Evolutionary conservation across 257 asterid genomes (phyloP).

Genomic region (Capsicum chinense): DNA sequence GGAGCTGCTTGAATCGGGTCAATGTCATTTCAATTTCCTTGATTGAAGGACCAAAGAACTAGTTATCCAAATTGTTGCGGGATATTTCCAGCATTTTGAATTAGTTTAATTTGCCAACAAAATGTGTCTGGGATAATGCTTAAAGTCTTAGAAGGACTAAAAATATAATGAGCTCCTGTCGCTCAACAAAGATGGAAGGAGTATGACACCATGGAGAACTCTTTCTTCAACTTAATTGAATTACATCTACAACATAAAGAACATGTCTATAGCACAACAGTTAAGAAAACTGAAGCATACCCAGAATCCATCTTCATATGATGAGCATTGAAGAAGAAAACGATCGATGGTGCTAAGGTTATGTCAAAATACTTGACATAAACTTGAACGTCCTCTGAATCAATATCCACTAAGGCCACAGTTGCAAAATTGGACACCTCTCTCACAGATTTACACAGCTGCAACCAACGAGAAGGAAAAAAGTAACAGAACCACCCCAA

Average conservation of each 20-base stretch:
- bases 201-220: neutral
- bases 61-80: neutral
- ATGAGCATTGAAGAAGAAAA: constrained; percentile 96
- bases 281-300: constrained; percentile 40
- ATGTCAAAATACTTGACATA: constrained; percentile 87
- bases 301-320: constrained; percentile 98
- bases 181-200: neutral
- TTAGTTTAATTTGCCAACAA: constrained; percentile 8
- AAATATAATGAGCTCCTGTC: neutral
- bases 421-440: constrained; percentile 83
- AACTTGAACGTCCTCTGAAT: constrained; percentile 78
- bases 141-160: neutral
- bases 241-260: neutral
- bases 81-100: neutral
- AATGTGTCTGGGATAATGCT: neutral
- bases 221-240: neutral
- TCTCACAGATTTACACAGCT: constrained; percentile 81
- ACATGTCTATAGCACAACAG: neutral
- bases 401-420: constrained; percentile 81
- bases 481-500: neutral
- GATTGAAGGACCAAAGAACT: constrained; percentile 25
- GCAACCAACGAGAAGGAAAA: constrained; percentile 21
- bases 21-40: neutral
- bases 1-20: neutral
- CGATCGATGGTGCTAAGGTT: constrained; percentile 69